Evolutionary conservation across 371 early-diverging fungal species (phyloP).

Genomic region (Mortierella sp.): DNA sequence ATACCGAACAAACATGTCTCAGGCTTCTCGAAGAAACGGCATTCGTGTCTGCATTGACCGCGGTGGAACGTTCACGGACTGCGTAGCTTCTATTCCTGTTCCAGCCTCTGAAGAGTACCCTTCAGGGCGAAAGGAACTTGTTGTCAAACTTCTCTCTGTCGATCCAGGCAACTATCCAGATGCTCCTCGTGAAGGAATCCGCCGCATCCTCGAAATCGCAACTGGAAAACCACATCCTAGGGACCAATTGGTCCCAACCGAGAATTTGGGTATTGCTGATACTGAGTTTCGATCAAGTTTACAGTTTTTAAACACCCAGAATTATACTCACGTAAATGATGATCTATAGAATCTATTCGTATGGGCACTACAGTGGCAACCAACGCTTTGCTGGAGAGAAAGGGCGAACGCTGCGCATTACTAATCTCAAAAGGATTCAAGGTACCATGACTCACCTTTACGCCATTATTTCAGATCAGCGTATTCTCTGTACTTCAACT

Average conservation of each 20-base stretch:
- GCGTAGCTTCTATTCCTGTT: slow-evolving; percentile 75
- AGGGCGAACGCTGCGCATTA: slow-evolving; percentile 90
- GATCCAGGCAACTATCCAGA: slow-evolving; percentile 94
- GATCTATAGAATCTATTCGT: slow-evolving; percentile 78
- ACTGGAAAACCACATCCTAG: slow-evolving; percentile 81
- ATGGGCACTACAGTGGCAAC: slow-evolving; percentile 99
- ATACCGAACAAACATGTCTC: background rate
- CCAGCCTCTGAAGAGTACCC: slow-evolving; percentile 65
- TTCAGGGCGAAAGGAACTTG: slow-evolving; percentile 61
- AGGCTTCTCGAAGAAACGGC: slow-evolving; percentile 17
- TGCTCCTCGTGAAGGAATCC: slow-evolving; percentile 95
- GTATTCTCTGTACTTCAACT: background rate
- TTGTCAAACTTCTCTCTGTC: slow-evolving; percentile 89
- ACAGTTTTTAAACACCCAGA: background rate
- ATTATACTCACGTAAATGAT: background rate
- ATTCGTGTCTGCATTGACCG: slow-evolving; percentile 83
- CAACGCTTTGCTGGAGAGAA: slow-evolving; percentile 91
- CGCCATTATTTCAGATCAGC: background rate
- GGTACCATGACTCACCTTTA: slow-evolving; percentile 21
- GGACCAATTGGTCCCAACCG: slow-evolving; percentile 80
- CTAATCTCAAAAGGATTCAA: slow-evolving; percentile 94
- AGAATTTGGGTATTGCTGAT: slow-evolving; percentile 67
- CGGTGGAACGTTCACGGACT: slow-evolving; percentile 93
- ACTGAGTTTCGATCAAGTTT: background rate
- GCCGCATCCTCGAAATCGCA: slow-evolving; percentile 88